phyloP scores from a whole-genome alignment of 768 basidiomycete species.

The Pulveroboletus sp. region DNA sequence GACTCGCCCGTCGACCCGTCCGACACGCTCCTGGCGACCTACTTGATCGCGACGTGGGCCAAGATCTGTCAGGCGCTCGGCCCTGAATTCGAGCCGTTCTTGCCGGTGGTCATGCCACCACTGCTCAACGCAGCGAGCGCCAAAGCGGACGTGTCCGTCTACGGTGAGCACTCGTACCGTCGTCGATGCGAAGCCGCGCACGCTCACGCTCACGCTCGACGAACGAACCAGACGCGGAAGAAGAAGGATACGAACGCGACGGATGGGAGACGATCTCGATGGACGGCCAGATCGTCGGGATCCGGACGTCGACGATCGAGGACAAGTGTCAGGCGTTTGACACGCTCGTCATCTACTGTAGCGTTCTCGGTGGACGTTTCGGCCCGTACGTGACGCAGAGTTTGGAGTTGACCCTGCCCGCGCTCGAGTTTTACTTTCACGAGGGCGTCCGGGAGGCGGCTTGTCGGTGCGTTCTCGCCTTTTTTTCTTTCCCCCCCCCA shows the following conservation, averaged over 20 bases:
- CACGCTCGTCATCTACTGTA: conserved; percentile 78
- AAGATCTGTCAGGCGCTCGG: conserved; percentile 85
- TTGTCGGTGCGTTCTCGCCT: conserved; percentile 51
- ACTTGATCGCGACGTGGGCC: conserved; percentile 84
- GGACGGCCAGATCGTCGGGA: conserved; percentile 73
- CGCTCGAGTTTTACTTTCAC: conserved; percentile 74
- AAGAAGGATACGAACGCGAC: conserved; percentile 54
- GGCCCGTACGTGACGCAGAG: conserved; percentile 70
- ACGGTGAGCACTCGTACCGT: conserved; percentile 40
- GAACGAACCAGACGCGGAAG: conserved; percentile 46
- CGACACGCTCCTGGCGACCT: conserved; percentile 69
- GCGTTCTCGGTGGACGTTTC: conserved; percentile 60
- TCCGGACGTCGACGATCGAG: conserved; percentile 76
- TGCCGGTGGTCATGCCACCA: conserved; percentile 80
- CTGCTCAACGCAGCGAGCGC: conserved; percentile 69
- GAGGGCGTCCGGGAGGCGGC: conserved; percentile 79
- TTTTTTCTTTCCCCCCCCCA: too few species aligned
- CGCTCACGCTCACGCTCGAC: too few species aligned
- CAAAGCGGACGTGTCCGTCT: conserved; percentile 76
- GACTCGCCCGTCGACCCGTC: conserved; percentile 65
- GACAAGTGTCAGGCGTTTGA: conserved; percentile 88
- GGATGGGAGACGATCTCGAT: conserved; percentile 77
- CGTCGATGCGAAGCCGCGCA: too few species aligned
- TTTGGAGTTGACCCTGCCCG: conserved; percentile 68
- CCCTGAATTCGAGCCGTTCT: conserved; percentile 80